Percentiles rank a stretch among this genome's conserved stretches.
These are phyloP conservation scores for Fusarium pininemorale DNA, from an alignment of 2,329 filamentous ascomycete species.

Conservation along the genomic window DNA sequence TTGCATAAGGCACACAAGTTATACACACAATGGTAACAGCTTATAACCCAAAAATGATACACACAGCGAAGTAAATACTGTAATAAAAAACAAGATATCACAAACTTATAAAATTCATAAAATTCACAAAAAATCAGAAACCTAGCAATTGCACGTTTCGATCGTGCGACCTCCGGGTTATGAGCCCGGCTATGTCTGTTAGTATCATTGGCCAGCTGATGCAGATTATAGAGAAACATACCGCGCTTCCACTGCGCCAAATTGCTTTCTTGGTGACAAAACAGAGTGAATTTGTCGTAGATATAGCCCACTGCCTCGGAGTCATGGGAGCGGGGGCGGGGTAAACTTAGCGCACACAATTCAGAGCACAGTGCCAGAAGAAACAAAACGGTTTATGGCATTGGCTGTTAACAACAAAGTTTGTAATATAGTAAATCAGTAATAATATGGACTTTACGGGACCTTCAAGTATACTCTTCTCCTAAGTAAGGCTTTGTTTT, in stretches of 20 bases:
- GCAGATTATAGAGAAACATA: background rate
- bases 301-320: background rate
- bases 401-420: background rate
- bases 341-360: background rate
- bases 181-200: background rate
- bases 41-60: background rate
- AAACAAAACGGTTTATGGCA: too few relatives aligned
- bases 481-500: too few relatives aligned
- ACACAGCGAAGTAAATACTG: background rate
- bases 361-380: background rate
- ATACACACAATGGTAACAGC: background rate
- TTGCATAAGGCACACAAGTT: too few relatives aligned
- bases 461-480: background rate
- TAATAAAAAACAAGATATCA: background rate
- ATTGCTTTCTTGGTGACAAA: background rate
- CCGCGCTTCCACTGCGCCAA: background rate
- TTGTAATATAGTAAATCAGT: background rate
- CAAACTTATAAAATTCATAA: background rate
- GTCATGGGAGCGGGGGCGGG: background rate
- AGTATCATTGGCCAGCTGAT: background rate
- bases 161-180: background rate
- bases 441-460: too few relatives aligned
- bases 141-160: background rate
- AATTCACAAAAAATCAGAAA: background rate
- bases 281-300: accelerated